Conservation (phyloP, 371 early-diverging fungal species). For the Mortierella sp. region DNA sequence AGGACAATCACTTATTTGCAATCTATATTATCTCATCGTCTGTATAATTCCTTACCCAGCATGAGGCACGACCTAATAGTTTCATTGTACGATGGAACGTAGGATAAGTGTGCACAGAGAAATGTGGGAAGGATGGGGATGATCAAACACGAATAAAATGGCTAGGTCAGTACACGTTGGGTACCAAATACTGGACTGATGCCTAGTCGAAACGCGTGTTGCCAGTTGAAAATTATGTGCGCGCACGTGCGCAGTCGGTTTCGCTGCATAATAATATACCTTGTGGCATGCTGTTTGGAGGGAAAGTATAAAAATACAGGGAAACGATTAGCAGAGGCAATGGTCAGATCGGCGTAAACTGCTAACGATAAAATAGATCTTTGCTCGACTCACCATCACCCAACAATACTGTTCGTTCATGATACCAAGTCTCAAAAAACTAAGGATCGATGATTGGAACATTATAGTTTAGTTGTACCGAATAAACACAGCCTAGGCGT, state of each 20-base stretch:
- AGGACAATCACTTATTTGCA: neutral
- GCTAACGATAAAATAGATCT: neutral
- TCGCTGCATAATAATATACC: constrained; percentile 23
- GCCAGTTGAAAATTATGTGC: neutral
- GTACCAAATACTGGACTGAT: too few relatives aligned
- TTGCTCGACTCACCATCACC: constrained; percentile 61
- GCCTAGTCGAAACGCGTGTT: neutral
- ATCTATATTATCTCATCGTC: neutral
- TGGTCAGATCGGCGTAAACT: neutral
- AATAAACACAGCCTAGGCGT: neutral
- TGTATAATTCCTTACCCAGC: constrained; percentile 36
- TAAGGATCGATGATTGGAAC: neutral
- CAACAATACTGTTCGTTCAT: constrained; percentile 55
- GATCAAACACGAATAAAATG: constrained; percentile 2
- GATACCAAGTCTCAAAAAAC: constrained; percentile 52
- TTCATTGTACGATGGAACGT: neutral
- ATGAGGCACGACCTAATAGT: constrained; percentile 50
- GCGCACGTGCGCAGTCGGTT: too few relatives aligned
- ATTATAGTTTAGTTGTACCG: too few relatives aligned
- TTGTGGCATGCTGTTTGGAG: constrained; percentile 41
- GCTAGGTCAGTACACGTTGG: constrained; percentile 17
- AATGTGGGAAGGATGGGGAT: neutral
- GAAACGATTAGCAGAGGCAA: neutral
- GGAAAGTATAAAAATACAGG: neutral
- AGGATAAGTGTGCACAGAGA: neutral